A percentile compares a stretch with the other conserved stretches of the same genome.
phyloP scores from a whole-genome alignment of 2,329 filamentous ascomycete species.

The Nectriaceae sp. region DNA sequence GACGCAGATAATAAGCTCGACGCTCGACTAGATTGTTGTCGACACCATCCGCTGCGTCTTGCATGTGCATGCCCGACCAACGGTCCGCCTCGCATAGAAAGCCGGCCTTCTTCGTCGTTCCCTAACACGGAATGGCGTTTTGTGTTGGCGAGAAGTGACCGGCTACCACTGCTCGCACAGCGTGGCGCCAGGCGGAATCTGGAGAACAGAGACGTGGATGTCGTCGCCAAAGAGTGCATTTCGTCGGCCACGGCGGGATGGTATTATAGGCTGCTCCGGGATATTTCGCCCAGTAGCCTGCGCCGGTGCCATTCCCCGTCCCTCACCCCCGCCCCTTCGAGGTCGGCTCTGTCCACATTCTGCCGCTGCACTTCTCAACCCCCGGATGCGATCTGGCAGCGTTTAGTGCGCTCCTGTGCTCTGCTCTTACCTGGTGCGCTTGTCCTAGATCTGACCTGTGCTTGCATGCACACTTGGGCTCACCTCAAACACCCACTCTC shows the following conservation, averaged over 20 bases:
- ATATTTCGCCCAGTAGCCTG: constrained; percentile 24
- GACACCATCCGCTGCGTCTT: constrained; percentile 19
- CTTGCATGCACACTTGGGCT: constrained; percentile 28
- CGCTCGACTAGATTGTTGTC: constrained; percentile 10
- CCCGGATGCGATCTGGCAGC: constrained; percentile 33
- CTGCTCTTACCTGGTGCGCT: constrained; percentile 17
- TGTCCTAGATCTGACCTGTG: constrained; percentile 28
- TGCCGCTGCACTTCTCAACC: constrained; percentile 27
- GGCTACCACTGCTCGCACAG: no score
- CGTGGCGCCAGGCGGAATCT: no score
- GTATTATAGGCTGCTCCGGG: constrained; percentile 12
- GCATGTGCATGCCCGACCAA: constrained; percentile 24
- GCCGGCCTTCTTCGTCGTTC: constrained; percentile 13
- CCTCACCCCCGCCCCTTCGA: constrained; percentile 18
- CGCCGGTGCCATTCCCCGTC: constrained; percentile 16
- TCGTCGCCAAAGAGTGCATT: no score
- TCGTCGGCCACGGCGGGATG: no score
- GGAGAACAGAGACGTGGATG: no score
- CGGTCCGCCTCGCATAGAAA: constrained; percentile 26
- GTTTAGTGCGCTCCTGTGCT: constrained; percentile 32
- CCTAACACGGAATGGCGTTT: constrained; percentile 12
- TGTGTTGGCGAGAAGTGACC: no score
- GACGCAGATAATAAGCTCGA: background rate
- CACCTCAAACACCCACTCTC: constrained; percentile 5
- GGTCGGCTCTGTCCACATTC: constrained; percentile 29